Conservation (phyloP, 176 grass and related monocot species). For the Carex scoparia region DNA sequence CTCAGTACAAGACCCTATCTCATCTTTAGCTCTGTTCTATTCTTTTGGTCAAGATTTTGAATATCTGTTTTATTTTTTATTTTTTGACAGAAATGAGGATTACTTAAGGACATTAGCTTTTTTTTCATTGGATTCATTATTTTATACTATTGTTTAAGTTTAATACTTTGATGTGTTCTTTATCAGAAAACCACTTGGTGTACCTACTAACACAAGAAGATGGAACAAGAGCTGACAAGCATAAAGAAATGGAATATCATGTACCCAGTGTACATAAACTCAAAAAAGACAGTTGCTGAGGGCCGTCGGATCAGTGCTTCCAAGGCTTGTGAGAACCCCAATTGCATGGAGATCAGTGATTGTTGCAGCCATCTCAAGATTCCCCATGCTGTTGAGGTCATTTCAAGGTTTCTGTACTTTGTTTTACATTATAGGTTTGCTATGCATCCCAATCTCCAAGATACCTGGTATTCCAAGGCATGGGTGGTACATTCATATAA, state of each 20-base stretch:
- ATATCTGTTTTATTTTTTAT: not conserved
- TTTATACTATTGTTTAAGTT: not conserved
- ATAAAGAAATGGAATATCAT: constrained; percentile 96
- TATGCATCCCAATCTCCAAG: not conserved
- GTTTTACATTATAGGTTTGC: not conserved
- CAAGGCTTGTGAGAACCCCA: constrained; percentile 88
- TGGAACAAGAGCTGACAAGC: constrained; percentile 11
- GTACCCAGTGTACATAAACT: constrained; percentile 95
- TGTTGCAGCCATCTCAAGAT: constrained; percentile 75
- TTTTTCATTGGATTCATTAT: not conserved
- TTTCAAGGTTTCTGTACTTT: not conserved
- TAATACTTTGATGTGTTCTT: not conserved
- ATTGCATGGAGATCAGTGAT: constrained; percentile 79
- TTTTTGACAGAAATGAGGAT: not conserved
- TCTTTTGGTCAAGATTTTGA: not conserved
- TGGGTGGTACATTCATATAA: not conserved
- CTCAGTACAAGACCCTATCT: not conserved
- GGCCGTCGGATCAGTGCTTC: constrained; percentile 60
- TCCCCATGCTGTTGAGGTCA: constrained; percentile 61
- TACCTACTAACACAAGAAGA: not conserved
- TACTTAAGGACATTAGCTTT: not conserved
- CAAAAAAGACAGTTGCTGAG: constrained; percentile 84
- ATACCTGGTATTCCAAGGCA: not conserved
- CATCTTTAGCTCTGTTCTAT: not conserved
- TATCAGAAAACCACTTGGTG: not conserved